Percentiles rank a stretch among this genome's conserved stretches.
phyloP scores from a whole-genome alignment of 2,329 filamentous ascomycete species.

The Neurospora crassa region DNA sequence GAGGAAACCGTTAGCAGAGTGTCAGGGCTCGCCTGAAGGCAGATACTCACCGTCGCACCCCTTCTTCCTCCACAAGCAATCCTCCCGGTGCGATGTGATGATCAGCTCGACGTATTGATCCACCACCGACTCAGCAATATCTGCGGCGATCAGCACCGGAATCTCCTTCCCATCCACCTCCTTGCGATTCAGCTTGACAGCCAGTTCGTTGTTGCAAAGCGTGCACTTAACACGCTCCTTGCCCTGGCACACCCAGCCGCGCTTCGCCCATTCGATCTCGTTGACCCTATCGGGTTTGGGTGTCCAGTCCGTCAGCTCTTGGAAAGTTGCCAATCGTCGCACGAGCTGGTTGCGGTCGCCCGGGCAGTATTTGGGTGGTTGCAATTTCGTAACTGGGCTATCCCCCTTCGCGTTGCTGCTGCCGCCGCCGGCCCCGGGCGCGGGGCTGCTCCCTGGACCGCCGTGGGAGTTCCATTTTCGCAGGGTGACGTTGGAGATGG shows the following conservation, averaged over 20 bases:
- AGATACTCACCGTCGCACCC: conserved; percentile 67
- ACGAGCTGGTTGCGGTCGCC: conserved; percentile 78
- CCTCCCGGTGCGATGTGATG: conserved; percentile 63
- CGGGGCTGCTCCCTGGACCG: conserved; percentile 8
- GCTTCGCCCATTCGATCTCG: conserved; percentile 90
- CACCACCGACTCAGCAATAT: conserved; percentile 63
- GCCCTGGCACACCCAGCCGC: conserved; percentile 80
- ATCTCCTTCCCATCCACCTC: conserved; percentile 46
- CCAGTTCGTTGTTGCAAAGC: conserved; percentile 73
- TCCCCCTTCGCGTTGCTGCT: conserved; percentile 15
- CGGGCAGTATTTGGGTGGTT: conserved; percentile 66
- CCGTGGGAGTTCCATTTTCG: conserved; percentile 27
- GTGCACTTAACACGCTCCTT: conserved; percentile 79
- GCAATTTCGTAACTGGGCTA: conserved; percentile 12
- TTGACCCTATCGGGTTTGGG: conserved; percentile 78
- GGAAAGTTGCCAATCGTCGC: conserved; percentile 73
- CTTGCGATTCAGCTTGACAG: conserved; percentile 65
- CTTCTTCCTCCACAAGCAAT: conserved; percentile 76
- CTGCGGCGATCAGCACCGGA: conserved; percentile 44
- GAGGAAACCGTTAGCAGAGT: conserved; percentile 16
- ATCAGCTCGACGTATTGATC: conserved; percentile 68
- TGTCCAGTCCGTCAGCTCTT: conserved; percentile 88
- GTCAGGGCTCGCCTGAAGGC: background rate
- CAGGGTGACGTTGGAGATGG: conserved; percentile 32
- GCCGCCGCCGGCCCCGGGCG: conserved; percentile 10